Percentiles rank a stretch among this genome's conserved stretches.
These are phyloP conservation scores for Penicillium cinerascens DNA, from an alignment of 495 filamentous ascomycete species.

Conservation along the genomic window DNA sequence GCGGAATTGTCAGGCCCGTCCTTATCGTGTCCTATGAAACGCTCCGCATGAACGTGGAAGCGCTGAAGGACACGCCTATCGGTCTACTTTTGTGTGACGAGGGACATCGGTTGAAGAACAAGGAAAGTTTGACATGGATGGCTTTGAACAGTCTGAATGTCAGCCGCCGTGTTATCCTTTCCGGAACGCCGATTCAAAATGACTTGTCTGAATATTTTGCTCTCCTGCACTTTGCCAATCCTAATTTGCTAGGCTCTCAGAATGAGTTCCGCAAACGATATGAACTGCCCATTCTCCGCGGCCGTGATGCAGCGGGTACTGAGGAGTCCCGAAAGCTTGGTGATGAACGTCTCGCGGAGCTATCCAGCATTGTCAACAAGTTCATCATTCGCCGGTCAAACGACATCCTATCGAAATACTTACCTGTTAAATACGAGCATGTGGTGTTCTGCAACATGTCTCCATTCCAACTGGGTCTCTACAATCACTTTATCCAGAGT, in stretches of 20 bases:
- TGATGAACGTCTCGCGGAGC: conserved; percentile 76
- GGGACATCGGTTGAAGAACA: conserved; percentile 97
- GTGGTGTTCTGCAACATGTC: conserved; percentile 99
- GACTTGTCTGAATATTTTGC: conserved; percentile 97
- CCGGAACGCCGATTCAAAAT: conserved; percentile 96
- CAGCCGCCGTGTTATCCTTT: conserved; percentile 86
- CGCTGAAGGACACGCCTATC: conserved; percentile 80
- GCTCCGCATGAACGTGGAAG: conserved; percentile 83
- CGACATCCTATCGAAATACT: conserved; percentile 96
- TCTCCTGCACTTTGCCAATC: conserved; percentile 95
- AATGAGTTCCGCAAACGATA: conserved; percentile 93
- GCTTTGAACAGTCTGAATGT: conserved; percentile 90
- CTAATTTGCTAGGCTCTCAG: conserved; percentile 81
- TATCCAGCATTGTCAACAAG: conserved; percentile 86
- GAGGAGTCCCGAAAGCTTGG: conserved; percentile 80
- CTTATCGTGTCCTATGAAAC: conserved; percentile 99
- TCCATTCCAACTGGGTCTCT: conserved; percentile 86
- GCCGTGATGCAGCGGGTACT: conserved; percentile 85
- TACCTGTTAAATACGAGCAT: conserved; percentile 98
- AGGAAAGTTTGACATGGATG: conserved; percentile 89
- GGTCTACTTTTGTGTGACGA: conserved; percentile 97
- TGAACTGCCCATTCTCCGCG: conserved; percentile 87
- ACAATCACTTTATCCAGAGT: conserved; percentile 94
- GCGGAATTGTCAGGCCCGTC: conserved; percentile 89
- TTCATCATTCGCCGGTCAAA: conserved; percentile 99